Evolutionary conservation across 2,329 filamentous ascomycete species (phyloP), one percentile per base, ranked within the genome.

Genomic region (Emericellopsis atlantica): DNA sequence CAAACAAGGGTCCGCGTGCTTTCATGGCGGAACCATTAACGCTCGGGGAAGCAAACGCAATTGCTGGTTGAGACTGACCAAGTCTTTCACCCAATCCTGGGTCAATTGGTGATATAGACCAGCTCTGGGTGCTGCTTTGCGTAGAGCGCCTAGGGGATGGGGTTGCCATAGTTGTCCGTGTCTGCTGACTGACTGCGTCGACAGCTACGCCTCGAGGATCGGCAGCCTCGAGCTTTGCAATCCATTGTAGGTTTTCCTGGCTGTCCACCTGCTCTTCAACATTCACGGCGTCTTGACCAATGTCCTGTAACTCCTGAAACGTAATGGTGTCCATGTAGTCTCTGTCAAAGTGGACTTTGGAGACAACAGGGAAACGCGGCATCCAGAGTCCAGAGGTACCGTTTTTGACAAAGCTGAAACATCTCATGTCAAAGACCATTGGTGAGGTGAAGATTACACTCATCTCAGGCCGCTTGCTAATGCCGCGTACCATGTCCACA

Each of bases 301-400:
- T 66, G 6, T 68, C 54, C 48, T 89, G 82, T 4, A 95, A 64
- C 40, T 87, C 79, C 1, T 70, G 58, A 46, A 89, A 85, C 0
- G 78, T 76, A 15, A 85, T 63, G 1, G 78, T 71, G 43, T 93
- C 84, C 18, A 69, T 64, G 53, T 75, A 84, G 3, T 74, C 74
- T 21, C 87, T 71, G 54, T 95, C 87, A 45, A 71, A 74, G 50
- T 94, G 86, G 9, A 93, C 68, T 52, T 90, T 93, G 43, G 76
- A 70, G 4, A 90, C 75, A 3, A 74, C 68, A 1, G 88, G 83
- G 51, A 94, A 93, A 2, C 88, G 73, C 40, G 87, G 73, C 44
- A 79, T 80, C 65, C 77, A 87, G 51, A 84, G 88, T 1, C 70
- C 69, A 12, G 76, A 78, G 51, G 82, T 80, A 4, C 76, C 72